Evolutionary conservation across 768 basidiomycete species (phyloP).

Genomic region (Tylopilus rubrobrunneus): DNA sequence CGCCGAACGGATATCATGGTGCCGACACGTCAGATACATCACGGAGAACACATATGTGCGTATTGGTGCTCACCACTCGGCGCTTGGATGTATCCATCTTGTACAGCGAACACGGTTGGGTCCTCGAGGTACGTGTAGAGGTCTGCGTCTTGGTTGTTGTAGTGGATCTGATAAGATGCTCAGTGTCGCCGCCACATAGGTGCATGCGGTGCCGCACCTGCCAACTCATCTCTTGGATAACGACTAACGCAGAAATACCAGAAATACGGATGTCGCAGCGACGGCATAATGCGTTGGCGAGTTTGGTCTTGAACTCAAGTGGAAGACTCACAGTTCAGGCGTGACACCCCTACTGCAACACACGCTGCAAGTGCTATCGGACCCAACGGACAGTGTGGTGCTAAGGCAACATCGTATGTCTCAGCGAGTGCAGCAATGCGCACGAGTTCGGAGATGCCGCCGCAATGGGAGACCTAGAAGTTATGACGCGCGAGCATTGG

Average conservation of each 20-base stretch:
- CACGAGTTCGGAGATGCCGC: not conserved
- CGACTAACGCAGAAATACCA: conserved; percentile 23
- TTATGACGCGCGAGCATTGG: not conserved
- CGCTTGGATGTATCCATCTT: no score
- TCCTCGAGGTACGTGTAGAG: no score
- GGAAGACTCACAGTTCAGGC: conserved; percentile 46
- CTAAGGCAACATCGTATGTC: not conserved
- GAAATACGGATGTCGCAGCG: not conserved
- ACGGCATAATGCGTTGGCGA: not conserved
- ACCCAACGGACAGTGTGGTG: not conserved
- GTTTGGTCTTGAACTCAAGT: not conserved
- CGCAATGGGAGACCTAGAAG: not conserved
- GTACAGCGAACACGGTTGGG: no score
- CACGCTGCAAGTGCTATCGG: conserved; percentile 40
- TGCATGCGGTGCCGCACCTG: no score
- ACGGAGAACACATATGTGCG: not conserved
- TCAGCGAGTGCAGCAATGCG: not conserved
- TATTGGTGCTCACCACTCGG: not conserved
- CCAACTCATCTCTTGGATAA: no score
- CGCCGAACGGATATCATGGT: not conserved
- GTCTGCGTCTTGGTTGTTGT: no score
- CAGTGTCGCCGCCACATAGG: no score
- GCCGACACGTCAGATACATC: not conserved
- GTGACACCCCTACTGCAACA: conserved; percentile 46
- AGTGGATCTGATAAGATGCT: no score